These are phyloP conservation scores for Leptomonas seymouri DNA, from an alignment of 208 protist species.

Conservation along the genomic window DNA sequence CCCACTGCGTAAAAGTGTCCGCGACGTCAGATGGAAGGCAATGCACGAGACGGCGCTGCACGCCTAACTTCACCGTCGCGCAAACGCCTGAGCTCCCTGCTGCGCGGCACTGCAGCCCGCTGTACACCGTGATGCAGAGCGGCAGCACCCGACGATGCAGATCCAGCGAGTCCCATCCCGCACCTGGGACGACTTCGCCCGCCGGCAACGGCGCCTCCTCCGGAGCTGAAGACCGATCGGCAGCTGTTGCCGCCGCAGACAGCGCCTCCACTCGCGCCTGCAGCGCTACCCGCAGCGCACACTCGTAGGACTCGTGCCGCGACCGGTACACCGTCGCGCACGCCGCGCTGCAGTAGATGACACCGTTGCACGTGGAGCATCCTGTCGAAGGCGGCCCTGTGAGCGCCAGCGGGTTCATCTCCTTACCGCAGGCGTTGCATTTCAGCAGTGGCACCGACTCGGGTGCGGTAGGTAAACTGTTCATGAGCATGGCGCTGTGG, in stretches of 20 bases:
- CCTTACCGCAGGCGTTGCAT: conserved; percentile 21
- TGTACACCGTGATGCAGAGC: conserved; percentile 41
- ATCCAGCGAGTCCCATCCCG: conserved; percentile 31
- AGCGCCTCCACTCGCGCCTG: conserved; percentile 22
- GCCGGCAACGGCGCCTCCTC: conserved; percentile 10
- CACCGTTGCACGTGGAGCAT: conserved; percentile 36
- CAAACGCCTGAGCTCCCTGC: conserved; percentile 28
- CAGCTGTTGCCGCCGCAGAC: background rate
- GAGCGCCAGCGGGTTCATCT: conserved; percentile 14
- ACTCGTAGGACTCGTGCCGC: conserved; percentile 46
- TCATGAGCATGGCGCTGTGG: conserved; percentile 6
- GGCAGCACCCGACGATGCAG: conserved; percentile 34
- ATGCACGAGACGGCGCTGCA: conserved; percentile 27
- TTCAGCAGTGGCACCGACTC: conserved; percentile 11
- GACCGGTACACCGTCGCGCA: conserved; percentile 34
- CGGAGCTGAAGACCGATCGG: background rate
- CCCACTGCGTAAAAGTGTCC: conserved; percentile 20
- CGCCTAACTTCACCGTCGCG: conserved; percentile 22
- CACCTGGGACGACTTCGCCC: conserved; percentile 32
- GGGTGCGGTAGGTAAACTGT: background rate
- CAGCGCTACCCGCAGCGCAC: conserved; percentile 29
- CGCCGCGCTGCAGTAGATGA: conserved; percentile 43
- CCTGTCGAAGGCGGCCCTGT: conserved; percentile 2
- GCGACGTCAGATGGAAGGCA: conserved; percentile 26
- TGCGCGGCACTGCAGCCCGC: conserved; percentile 30